Evolutionary conservation across 176 grass and related monocot genomes (phyloP).

Genomic region (Avena eriantha): DNA sequence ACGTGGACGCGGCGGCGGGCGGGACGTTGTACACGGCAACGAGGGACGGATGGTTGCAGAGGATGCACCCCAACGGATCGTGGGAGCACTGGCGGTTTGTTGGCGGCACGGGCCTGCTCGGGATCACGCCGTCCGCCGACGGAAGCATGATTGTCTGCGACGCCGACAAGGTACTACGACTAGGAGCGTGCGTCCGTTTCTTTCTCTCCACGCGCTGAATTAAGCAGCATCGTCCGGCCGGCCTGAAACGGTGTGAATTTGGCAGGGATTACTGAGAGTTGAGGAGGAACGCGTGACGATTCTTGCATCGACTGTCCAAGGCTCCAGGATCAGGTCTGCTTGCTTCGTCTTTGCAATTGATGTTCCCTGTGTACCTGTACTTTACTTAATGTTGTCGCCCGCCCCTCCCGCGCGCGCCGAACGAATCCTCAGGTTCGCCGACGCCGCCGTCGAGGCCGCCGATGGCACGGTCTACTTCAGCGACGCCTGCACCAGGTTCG

Average conservation of each 20-base stretch:
- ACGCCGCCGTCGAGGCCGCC: no score
- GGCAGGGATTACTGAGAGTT: conserved; percentile 63
- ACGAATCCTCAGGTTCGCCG: no score
- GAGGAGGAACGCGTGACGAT: conserved; percentile 50
- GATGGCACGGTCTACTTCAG: no score
- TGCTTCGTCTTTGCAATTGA: neutral
- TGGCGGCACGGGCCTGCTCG: no score
- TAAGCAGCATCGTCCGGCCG: neutral
- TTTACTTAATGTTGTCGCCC: neutral
- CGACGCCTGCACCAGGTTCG: no score
- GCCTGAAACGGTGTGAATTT: neutral
- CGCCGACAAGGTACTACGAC: conserved; percentile 45
- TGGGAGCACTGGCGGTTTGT: conserved; percentile 62
- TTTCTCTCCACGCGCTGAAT: no score
- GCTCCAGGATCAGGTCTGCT: conserved; percentile 54
- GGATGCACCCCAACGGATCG: conserved; percentile 50
- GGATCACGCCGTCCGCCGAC: conserved; percentile 28
- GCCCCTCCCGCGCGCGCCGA: no score
- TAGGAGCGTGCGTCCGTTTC: no score
- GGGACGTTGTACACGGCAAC: no score
- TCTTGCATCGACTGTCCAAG: conserved; percentile 60
- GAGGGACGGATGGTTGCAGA: no score
- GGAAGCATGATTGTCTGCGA: conserved; percentile 67
- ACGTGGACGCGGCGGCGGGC: no score
- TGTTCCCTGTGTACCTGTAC: neutral